Evolutionary conservation across 2,329 filamentous ascomycete species (phyloP), one percentile per base, ranked within the genome.

Genomic region (Cordyceps militaris): DNA sequence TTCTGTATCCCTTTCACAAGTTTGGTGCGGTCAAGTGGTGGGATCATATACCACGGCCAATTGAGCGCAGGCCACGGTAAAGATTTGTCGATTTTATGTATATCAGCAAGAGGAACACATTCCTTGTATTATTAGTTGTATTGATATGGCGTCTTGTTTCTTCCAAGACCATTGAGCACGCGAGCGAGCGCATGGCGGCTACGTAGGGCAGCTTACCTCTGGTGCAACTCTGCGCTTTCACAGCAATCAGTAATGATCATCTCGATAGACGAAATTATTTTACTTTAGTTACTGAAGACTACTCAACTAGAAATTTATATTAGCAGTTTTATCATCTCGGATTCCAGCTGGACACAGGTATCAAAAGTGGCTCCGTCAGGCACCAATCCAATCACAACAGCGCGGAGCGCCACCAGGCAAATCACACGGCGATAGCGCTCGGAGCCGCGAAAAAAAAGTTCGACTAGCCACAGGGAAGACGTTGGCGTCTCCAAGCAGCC

Each of bases 1-100:
- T 95, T 32, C 68, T 96, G 57, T 87, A 83, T 74, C 91, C 90
- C 3, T 80, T 79, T 63, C 73, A 75, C 59, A 81, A 83, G 71
- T 77, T 80, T 65, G 82, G 84, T 11, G 70, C 71, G 24, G 74
- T 88, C 26, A 72, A 70, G 66, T 86, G 82, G 80, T 79, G 79
- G 75, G 80, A 85, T 64, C 74, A 79, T 62, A 63, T 70, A 49
- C 44, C 36, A 13, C 34, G 44, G 7, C 46, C 44, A 10, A 49
- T 56, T 5, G 54, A 56, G 28, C 51, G 51, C 19, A 14, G 51
- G 1, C 3, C 13, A 24, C 30, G 40, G 16, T 54, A 21, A 54
- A 16, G 4, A 14, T 30, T 2, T 23, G 21, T 8, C 2, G 14
- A 36, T 7, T n/a, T 14, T 6, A 16, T n/a, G 42, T 54, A 42